Evolutionary conservation across 768 basidiomycete species (phyloP).

Genomic region (Lactarius sanguifluus): DNA sequence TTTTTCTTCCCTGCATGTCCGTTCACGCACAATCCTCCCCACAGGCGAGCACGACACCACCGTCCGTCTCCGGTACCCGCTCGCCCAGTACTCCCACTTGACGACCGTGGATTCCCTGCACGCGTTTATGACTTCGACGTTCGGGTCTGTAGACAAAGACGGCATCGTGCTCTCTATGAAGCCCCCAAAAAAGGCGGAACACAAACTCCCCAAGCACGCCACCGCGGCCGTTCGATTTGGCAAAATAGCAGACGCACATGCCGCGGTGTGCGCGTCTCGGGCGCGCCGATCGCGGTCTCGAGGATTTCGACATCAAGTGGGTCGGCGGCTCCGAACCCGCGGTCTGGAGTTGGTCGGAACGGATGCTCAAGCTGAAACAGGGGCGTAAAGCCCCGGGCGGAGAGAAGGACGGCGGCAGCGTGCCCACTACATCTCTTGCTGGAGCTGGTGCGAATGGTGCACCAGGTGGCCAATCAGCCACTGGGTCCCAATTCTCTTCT

Average conservation of each 20-base stretch:
- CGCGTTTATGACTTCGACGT: constrained; percentile 49
- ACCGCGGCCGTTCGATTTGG: constrained; percentile 76
- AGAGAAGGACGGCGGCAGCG: constrained; percentile 3
- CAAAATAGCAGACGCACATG: constrained; percentile 74
- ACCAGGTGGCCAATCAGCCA: background rate
- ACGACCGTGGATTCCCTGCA: constrained; percentile 51
- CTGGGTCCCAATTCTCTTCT: constrained; percentile 8
- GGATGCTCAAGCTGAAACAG: constrained; percentile 60
- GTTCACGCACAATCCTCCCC: background rate
- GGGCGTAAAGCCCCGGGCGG: background rate
- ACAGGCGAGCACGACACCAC: constrained; percentile 71
- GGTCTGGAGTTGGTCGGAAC: constrained; percentile 70
- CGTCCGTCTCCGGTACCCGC: constrained; percentile 65
- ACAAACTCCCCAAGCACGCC: constrained; percentile 61
- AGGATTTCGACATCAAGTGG: constrained; percentile 71
- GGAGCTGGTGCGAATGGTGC: background rate
- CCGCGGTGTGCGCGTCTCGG: constrained; percentile 65
- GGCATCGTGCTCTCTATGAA: constrained; percentile 70
- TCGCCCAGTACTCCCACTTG: constrained; percentile 58
- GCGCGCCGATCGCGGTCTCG: constrained; percentile 50
- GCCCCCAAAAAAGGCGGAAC: constrained; percentile 53
- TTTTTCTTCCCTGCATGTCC: background rate
- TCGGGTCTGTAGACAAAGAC: constrained; percentile 61
- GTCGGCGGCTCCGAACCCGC: constrained; percentile 72
- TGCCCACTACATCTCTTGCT: constrained; percentile 5